Conservation (phyloP, 2,329 filamentous ascomycete genomes). For the Clonostachys rhizophaga region DNA sequence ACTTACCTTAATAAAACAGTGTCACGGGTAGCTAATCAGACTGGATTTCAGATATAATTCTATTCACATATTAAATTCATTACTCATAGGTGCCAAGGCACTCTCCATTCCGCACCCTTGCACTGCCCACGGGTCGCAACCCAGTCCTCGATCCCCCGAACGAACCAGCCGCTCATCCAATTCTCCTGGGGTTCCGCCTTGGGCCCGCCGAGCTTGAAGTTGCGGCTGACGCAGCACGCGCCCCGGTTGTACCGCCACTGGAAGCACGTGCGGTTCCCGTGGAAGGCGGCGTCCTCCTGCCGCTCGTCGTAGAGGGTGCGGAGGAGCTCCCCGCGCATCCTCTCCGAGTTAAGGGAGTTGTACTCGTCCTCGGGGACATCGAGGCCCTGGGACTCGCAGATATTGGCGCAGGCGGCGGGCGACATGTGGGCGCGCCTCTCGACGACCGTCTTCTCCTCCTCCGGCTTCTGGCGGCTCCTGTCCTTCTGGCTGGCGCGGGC, state of each 20-base stretch:
- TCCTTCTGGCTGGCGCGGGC: constrained; percentile 18
- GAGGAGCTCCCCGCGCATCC: constrained; percentile 17
- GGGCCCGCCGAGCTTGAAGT: constrained; percentile 37
- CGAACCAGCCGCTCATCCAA: constrained; percentile 39
- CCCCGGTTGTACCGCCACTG: constrained; percentile 40
- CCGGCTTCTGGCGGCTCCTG: constrained; percentile 27
- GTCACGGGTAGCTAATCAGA: background rate
- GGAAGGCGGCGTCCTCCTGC: constrained; percentile 11
- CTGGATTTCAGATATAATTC: background rate
- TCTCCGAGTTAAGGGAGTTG: constrained; percentile 16
- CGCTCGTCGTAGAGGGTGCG: constrained; percentile 14
- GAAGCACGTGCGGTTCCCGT: constrained; percentile 33
- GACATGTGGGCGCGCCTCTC: constrained; percentile 40
- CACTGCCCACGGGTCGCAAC: constrained; percentile 38
- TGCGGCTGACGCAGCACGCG: constrained; percentile 34
- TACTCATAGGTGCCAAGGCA: constrained; percentile 13
- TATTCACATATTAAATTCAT: too few species aligned
- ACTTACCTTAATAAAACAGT: background rate
- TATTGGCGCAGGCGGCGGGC: constrained; percentile 38
- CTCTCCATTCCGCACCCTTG: constrained; percentile 29
- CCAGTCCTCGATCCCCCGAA: constrained; percentile 41
- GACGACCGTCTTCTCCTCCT: constrained; percentile 29
- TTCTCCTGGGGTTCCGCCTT: constrained; percentile 19
- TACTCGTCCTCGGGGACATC: constrained; percentile 26
- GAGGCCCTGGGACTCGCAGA: constrained; percentile 37